phyloP scores from a whole-genome alignment of 2,329 filamentous ascomycete species.

The Microcyclospora pomicola region DNA sequence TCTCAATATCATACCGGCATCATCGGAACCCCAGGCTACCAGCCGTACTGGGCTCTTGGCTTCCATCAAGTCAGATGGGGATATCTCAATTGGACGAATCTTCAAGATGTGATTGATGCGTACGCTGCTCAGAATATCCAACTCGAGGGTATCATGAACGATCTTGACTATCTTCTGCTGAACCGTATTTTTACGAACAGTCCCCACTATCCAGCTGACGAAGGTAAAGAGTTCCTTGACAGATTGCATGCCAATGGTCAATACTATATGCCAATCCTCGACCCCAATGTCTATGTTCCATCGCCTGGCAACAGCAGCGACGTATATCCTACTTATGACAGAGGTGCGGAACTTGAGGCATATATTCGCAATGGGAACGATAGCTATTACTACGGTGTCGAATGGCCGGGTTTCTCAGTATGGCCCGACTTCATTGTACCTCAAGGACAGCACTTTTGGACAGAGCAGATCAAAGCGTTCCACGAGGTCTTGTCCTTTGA shows the following conservation, averaged over 20 bases:
- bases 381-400: conserved; percentile 46
- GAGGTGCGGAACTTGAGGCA: conserved; percentile 42
- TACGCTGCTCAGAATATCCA: conserved; percentile 50
- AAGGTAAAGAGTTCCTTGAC: conserved; percentile 37
- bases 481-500: conserved; percentile 55
- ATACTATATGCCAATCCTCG: conserved; percentile 45
- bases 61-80: conserved; percentile 39
- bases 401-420: conserved; percentile 52
- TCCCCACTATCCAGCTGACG: conserved; percentile 41
- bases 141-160: conserved; percentile 44
- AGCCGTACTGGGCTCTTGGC: conserved; percentile 39
- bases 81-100: conserved; percentile 45
- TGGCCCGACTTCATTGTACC: conserved; percentile 56
- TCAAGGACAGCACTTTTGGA: conserved; percentile 55
- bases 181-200: conserved; percentile 45
- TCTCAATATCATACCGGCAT: conserved; percentile 25
- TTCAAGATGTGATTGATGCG: conserved; percentile 51
- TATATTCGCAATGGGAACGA: conserved; percentile 44
- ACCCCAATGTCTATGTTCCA: conserved; percentile 53
- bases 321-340: conserved; percentile 44
- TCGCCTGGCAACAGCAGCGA: conserved; percentile 49
- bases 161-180: conserved; percentile 38
- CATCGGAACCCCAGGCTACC: conserved; percentile 35
- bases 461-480: conserved; percentile 56
- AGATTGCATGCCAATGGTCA: conserved; percentile 39